phyloP scores from a whole-genome alignment of 176 grass and related monocot genomes.

The Saccharum spontaneum region DNA sequence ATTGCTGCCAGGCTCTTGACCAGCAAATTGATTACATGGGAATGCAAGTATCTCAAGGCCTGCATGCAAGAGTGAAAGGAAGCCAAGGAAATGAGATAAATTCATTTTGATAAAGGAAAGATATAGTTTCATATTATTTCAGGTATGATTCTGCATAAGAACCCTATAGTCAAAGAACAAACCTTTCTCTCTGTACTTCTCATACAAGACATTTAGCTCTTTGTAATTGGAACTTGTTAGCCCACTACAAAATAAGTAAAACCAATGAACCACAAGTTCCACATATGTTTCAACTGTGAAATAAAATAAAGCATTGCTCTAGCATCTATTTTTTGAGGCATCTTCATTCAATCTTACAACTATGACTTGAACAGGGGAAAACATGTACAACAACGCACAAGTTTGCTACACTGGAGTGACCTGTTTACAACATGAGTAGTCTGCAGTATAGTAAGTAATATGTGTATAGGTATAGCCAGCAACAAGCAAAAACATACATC shows the following conservation, averaged over 20 bases:
- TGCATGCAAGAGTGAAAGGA: background rate
- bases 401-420: background rate
- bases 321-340: background rate
- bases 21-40: slow-evolving; percentile 76
- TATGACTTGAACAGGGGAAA: background rate
- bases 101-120: background rate
- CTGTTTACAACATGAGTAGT: background rate
- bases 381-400: background rate
- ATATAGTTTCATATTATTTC: background rate
- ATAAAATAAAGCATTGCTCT: background rate
- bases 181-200: slow-evolving; percentile 68
- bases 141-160: background rate
- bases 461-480: background rate
- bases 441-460: background rate
- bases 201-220: slow-evolving; percentile 70
- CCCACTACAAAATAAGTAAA: slow-evolving; percentile 50
- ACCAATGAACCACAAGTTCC: background rate
- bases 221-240: slow-evolving; percentile 74
- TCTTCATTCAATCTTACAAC: background rate
- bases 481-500: background rate
- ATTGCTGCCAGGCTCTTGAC: slow-evolving; percentile 77
- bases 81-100: background rate
- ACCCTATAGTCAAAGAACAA: background rate
- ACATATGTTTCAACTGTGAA: background rate
- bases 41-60: slow-evolving; percentile 79